Base-by-base conservation (phyloP, 1,139 yeast species). In the Yamadazyma atmosphaerica region DNA sequence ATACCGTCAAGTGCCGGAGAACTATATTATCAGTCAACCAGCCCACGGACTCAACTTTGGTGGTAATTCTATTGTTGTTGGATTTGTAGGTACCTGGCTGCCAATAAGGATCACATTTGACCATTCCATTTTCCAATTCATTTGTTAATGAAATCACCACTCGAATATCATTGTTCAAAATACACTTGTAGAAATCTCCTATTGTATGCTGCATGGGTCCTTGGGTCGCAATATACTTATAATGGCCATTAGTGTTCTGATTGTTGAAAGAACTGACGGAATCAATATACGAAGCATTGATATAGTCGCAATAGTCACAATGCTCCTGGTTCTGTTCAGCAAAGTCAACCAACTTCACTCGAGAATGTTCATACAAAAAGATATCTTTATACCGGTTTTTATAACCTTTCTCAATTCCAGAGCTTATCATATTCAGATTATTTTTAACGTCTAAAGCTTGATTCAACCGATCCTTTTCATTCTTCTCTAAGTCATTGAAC, bases 331-430 rank as follows among this genome's bases (percentile, higher is more conserved):
- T 54, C 6, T 35, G 37, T 15, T 44, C 42, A 5, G 45, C 40
- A 15, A 45, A 42, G 37, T 61, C 59, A 41, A 40, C 59, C 49
- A 60, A 62, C 45, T 72, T 75, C 13, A 88, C 96, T 42, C 95
- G 66, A 10, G 92, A 77, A 52, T 85, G 89, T 49, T 85, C 92
- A 58, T 79, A 87, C n/a, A 94, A 83, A 51, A 86, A 74, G 35
- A 87, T 84, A 56, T 87, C 89, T 45, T 85, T 81, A 63, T 87
- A 87, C 41, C 96, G 62, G 59, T 87, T 87, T 56, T 86, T 81
- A 47, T 72, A 68, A 12, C 95, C 94, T 42, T 74, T 73, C 56
- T 86, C 95, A 38, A 86, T 77, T 2, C 95, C 95, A 19, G 62
- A 49, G 45, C 68, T 63, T 30, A 71, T 63, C 9, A 18, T 54